A percentile compares a stretch with the other conserved stretches of the same genome.
phyloP scores from a whole-genome alignment of 108 stramenopile genomes.

The Pseudonitzschia multiseries region DNA sequence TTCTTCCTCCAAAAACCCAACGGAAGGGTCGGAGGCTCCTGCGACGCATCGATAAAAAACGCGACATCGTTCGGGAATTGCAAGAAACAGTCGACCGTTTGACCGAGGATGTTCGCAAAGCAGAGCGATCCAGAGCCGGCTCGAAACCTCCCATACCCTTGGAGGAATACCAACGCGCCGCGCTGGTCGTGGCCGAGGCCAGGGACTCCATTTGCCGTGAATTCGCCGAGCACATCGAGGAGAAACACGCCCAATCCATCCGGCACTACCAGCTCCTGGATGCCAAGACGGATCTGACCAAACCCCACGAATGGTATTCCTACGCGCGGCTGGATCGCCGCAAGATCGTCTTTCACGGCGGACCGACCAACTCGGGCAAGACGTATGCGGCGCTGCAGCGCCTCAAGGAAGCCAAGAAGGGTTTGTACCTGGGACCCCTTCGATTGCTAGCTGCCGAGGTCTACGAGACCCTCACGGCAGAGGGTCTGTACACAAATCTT shows the following conservation, averaged over 20 bases:
- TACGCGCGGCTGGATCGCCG: constrained; percentile 61
- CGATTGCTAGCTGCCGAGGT: constrained; percentile 93
- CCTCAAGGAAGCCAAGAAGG: constrained; percentile 72
- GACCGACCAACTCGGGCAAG: constrained; percentile 95
- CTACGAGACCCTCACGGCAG: constrained; percentile 81
- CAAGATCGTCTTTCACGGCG: constrained; percentile 88
- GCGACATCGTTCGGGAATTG: constrained; percentile 12
- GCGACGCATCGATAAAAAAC: constrained; percentile 14
- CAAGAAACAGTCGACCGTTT: constrained; percentile 21
- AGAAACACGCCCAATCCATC: constrained; percentile 49
- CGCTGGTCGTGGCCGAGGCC: constrained; percentile 16
- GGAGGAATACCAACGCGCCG: constrained; percentile 40
- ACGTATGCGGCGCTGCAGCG: constrained; percentile 90
- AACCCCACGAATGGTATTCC: constrained; percentile 78
- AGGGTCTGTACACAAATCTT: constrained; percentile 75
- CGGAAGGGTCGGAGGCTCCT: neutral
- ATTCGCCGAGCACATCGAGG: constrained; percentile 50
- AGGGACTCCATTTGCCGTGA: constrained; percentile 32
- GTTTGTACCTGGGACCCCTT: constrained; percentile 92
- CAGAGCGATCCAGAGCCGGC: neutral
- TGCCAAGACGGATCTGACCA: constrained; percentile 68
- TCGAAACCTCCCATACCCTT: constrained; percentile 23
- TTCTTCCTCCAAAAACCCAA: neutral
- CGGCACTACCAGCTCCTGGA: constrained; percentile 58
- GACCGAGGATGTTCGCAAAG: neutral